Percentiles rank a stretch among this genome's conserved stretches.
phyloP scores from a whole-genome alignment of 805 yeast species.

The Candida stauntonica region DNA sequence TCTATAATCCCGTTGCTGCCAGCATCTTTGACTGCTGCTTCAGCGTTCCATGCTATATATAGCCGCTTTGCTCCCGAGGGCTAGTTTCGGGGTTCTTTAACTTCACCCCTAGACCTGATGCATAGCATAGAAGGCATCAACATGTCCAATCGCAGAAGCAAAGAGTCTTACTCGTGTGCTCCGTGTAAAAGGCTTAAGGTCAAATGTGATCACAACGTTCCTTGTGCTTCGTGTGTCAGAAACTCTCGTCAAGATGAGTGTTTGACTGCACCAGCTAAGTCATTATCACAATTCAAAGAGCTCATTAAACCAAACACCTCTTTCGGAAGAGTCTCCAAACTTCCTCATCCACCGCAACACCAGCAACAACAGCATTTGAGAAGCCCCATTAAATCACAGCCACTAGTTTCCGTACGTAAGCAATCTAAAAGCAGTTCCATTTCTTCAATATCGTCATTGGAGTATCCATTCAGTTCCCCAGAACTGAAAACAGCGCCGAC shows the following conservation, averaged over 20 bases:
- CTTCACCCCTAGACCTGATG: no score
- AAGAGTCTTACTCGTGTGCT: conserved; percentile 18
- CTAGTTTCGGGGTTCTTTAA: neutral
- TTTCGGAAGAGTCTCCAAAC: conserved; percentile 8
- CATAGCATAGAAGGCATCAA: no score
- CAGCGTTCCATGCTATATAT: neutral
- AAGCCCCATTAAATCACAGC: neutral
- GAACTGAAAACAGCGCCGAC: no score
- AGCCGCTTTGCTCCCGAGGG: neutral
- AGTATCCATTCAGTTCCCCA: conserved; percentile 4
- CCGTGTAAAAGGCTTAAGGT: conserved; percentile 19
- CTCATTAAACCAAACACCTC: conserved; percentile 18
- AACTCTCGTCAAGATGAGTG: conserved; percentile 17
- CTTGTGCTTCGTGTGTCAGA: conserved; percentile 19
- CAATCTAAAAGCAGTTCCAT: conserved; percentile 6
- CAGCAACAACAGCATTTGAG: neutral
- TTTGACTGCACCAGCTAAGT: conserved; percentile 14
- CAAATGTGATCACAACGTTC: conserved; percentile 19
- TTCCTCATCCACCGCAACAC: neutral
- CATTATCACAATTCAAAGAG: conserved; percentile 18
- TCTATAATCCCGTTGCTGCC: neutral
- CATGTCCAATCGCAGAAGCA: conserved; percentile 14
- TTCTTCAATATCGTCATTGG: conserved; percentile 6
- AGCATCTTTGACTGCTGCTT: no score
- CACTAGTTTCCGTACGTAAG: conserved; percentile 1